Evolutionary conservation across 2,329 filamentous ascomycete species (phyloP).

Genomic region (Colletotrichum eremochloae): DNA sequence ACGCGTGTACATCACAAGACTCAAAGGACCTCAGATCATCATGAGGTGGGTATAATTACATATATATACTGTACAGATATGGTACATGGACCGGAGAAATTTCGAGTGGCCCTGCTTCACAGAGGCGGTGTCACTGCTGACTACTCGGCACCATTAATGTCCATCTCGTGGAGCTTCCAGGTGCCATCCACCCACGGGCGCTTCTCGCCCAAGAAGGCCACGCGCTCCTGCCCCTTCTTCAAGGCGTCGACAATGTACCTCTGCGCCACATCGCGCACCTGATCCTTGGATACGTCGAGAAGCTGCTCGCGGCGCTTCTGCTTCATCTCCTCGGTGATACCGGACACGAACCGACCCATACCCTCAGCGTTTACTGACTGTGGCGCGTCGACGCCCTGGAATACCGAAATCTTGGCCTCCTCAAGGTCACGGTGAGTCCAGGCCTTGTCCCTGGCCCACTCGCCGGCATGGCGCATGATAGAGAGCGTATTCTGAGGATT

Average conservation of each 20-base stretch:
- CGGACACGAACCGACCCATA: slow-evolving; percentile 85
- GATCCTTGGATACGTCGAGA: slow-evolving; percentile 84
- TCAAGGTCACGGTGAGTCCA: slow-evolving; percentile 91
- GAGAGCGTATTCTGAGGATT: slow-evolving; percentile 90
- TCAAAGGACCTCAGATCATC: slow-evolving; percentile 1
- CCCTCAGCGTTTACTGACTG: slow-evolving; percentile 89
- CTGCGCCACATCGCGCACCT: slow-evolving; percentile 86
- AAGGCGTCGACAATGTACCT: slow-evolving; percentile 81
- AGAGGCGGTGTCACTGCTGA: slow-evolving; percentile 1
- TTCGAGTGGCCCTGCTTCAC: background rate
- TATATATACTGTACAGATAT: slow-evolving; percentile 34
- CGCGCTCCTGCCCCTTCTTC: slow-evolving; percentile 69
- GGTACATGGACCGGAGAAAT: slow-evolving; percentile 14
- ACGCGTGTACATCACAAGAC: slow-evolving; percentile 56
- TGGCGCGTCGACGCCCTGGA: slow-evolving; percentile 92
- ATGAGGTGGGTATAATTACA: slow-evolving; percentile 43
- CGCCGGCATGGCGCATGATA: slow-evolving; percentile 86
- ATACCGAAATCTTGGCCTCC: slow-evolving; percentile 95
- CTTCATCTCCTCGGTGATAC: slow-evolving; percentile 89
- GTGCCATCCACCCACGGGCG: slow-evolving; percentile 80
- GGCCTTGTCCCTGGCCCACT: slow-evolving; percentile 83
- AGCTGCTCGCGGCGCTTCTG: slow-evolving; percentile 86
- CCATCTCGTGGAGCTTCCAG: slow-evolving; percentile 85
- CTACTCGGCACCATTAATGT: slow-evolving; percentile 64
- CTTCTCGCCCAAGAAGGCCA: slow-evolving; percentile 85